Base-by-base conservation (phyloP, 2,329 filamentous ascomycete species). In the Colletotrichum scovillei region DNA sequence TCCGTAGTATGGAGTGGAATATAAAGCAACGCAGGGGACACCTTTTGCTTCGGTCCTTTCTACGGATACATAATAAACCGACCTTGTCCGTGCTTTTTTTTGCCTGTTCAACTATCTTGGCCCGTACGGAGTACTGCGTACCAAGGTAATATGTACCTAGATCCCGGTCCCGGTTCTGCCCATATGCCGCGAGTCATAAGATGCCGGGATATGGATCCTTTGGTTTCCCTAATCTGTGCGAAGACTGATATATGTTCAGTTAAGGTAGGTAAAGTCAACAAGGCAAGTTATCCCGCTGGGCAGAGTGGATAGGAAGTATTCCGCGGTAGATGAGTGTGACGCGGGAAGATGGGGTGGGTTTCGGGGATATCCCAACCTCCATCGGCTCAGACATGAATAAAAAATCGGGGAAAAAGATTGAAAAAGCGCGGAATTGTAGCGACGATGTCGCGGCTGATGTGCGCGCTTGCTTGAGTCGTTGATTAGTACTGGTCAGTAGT, bases 161-260 rank as follows among this genome's bases (percentile, higher is more conserved):
- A 63, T 63, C 66, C 66, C 26, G 24, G 66, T 49, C 8, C n/a
- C 30, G 56, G 56, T 32, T 12, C n/a, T 35, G 14, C 32, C 19
- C 19, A 65, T 69, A 38, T 57, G 67, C 60, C 59, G 60, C 60
- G 67, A 58, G 60, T 69, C 67, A 65, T 65, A 69, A 28, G 32
- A 8, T 11, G 4, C 59, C 22, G 52, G 38, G 59, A 52, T 65
- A 12, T 5, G 32, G 53, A 22, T 69, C n/a, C 28, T 38, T 38
- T 38, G 35, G 35, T 5, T 38, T 38, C 35, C 32, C 32, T 4
- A 32, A 38, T 38, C 35, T 38, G 35, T 38, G 35, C 4, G 26
- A 26, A 26, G 26, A 26, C 26, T 26, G 32, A 32, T 32, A 11
- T 32, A 32, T 32, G 32, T 26, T 4, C 32, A 12, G 2, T 11